Conservation (phyloP, 331 rosid species). For the Dryas integrifolia region DNA sequence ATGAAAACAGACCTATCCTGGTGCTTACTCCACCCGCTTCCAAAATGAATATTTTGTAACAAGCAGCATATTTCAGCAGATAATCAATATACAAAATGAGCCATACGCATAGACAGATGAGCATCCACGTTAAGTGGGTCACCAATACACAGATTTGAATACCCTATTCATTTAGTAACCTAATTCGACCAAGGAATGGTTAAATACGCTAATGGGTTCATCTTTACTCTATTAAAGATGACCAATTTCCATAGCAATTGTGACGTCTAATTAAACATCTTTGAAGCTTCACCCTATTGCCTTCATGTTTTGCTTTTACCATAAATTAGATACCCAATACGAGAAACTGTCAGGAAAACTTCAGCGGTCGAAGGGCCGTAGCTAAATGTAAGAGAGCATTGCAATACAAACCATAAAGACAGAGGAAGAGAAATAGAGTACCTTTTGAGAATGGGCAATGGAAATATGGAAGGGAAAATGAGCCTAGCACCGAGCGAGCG, state of each 20-base stretch:
- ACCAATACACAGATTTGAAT: too few relatives aligned
- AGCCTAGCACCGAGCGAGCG: background rate
- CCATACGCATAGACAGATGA: too few relatives aligned
- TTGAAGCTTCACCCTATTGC: background rate
- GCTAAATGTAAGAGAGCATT: conserved; percentile 7
- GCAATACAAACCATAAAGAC: background rate
- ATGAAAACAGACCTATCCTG: background rate
- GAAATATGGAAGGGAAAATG: background rate
- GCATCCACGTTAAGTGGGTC: too few relatives aligned
- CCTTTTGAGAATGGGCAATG: conserved; percentile 10
- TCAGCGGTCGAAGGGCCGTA: background rate
- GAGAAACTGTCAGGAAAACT: background rate
- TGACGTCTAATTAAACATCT: background rate
- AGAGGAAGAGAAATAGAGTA: background rate
- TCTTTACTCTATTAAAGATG: background rate
- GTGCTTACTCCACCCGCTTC: background rate
- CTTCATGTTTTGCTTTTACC: conserved; percentile 1
- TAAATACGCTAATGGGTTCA: background rate
- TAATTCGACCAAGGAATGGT: too few relatives aligned
- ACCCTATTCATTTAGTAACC: too few relatives aligned
- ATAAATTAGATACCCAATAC: background rate
- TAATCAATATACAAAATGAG: background rate
- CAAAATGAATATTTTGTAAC: background rate
- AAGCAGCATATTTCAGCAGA: conserved; percentile 4
- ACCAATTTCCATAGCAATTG: background rate